These are phyloP conservation scores for Adansonia madagascariensis DNA, from an alignment of 441 rosid genomes.

Conservation along the genomic window DNA sequence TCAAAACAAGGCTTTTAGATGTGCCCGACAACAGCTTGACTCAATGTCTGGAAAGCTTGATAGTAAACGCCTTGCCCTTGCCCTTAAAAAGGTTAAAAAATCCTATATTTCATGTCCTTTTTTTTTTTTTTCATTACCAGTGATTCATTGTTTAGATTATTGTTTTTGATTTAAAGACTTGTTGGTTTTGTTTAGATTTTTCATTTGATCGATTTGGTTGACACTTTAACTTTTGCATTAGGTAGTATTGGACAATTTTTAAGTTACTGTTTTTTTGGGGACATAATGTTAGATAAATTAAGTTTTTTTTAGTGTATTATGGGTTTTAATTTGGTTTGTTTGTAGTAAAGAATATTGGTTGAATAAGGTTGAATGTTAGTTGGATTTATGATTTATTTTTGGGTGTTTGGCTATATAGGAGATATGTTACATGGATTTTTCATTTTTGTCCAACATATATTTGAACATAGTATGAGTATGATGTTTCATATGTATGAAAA, in stretches of 20 bases:
- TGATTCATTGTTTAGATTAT: not conserved
- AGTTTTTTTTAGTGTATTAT: not conserved
- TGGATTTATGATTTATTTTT: not conserved
- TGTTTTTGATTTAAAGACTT: not conserved
- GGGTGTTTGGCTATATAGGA: not conserved
- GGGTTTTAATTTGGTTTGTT: not conserved
- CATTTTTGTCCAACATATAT: no score
- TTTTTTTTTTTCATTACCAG: not conserved
- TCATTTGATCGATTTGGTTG: not conserved
- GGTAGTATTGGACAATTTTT: not conserved
- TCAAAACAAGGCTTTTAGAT: conserved; percentile 74
- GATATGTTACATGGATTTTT: no score
- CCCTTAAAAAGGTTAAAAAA: conserved; percentile 72
- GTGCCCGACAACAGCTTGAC: conserved; percentile 79
- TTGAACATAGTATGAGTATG: no score
- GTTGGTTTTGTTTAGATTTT: not conserved
- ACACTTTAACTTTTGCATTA: not conserved
- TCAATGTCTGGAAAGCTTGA: conserved; percentile 76
- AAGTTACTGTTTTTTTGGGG: no score
- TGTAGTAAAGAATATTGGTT: not conserved
- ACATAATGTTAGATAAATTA: not conserved
- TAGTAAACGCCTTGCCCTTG: conserved; percentile 84
- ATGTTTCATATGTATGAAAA: no score
- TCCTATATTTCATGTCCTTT: no score
- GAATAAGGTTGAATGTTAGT: not conserved